These are phyloP conservation scores for Nemania sp. DNA, from an alignment of 2,329 filamentous ascomycete genomes.

Conservation along the genomic window DNA sequence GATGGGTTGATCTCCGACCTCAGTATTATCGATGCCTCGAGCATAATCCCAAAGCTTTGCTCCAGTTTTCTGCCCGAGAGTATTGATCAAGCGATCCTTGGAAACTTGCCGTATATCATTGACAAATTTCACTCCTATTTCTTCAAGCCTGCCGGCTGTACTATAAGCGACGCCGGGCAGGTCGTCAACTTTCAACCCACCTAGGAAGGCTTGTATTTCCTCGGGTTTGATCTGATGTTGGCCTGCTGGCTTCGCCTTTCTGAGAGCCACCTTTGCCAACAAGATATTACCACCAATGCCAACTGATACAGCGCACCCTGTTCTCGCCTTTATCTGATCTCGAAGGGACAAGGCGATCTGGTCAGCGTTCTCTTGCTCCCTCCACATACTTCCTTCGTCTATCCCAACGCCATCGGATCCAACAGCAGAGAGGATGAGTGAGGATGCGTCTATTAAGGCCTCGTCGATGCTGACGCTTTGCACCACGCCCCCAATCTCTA, in stretches of 20 bases:
- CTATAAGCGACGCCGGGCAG: conserved; percentile 93
- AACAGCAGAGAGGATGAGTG: conserved; percentile 65
- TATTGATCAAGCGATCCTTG: conserved; percentile 72
- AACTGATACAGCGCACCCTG: conserved; percentile 86
- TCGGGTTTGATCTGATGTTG: conserved; percentile 88
- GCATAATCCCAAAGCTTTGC: conserved; percentile 89
- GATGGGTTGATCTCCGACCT: conserved; percentile 82
- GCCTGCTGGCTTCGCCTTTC: conserved; percentile 91
- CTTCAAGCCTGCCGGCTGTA: conserved; percentile 84
- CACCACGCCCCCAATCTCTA: conserved; percentile 78
- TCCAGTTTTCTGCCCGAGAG: conserved; percentile 88
- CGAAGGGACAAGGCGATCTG: conserved; percentile 70
- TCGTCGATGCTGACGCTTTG: conserved; percentile 98
- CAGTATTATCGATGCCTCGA: conserved; percentile 80
- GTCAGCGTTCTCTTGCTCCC: conserved; percentile 79
- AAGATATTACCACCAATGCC: conserved; percentile 91
- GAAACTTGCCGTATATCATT: conserved; percentile 78
- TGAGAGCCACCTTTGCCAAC: conserved; percentile 85
- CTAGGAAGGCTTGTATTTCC: conserved; percentile 75
- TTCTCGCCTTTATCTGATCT: conserved; percentile 69
- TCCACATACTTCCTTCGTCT: conserved; percentile 70
- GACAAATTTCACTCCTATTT: conserved; percentile 79
- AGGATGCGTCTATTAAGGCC: conserved; percentile 82
- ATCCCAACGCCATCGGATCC: conserved; percentile 67
- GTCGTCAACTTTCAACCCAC: conserved; percentile 74